Percentiles rank a stretch among this genome's conserved stretches.
Conservation (phyloP, 495 filamentous ascomycete genomes). For the Xylaria scruposa region DNA sequence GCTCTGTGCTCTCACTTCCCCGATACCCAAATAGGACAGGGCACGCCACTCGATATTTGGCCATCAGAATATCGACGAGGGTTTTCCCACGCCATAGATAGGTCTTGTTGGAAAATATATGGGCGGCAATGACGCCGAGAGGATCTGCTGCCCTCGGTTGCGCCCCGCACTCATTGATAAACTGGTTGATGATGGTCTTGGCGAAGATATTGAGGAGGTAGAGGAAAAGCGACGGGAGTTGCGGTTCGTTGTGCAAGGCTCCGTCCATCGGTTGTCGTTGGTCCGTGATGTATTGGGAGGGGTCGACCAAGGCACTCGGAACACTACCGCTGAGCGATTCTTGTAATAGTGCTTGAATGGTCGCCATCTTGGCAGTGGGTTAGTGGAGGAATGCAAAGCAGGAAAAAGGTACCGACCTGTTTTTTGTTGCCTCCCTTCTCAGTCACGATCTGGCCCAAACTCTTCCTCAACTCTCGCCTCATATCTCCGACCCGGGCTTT, state of each 20-base stretch:
- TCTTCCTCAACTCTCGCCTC: slow-evolving; percentile 72
- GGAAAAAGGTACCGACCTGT: slow-evolving; percentile 52
- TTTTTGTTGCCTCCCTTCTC: slow-evolving; percentile 66
- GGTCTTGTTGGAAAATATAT: slow-evolving; percentile 71
- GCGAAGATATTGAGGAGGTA: slow-evolving; percentile 84
- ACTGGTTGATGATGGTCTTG: slow-evolving; percentile 77
- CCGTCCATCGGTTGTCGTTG: slow-evolving; percentile 60
- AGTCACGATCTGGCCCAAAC: slow-evolving; percentile 74
- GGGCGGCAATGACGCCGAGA: slow-evolving; percentile 75
- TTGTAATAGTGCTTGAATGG: slow-evolving; percentile 50
- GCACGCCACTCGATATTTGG: slow-evolving; percentile 81
- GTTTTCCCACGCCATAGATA: slow-evolving; percentile 73
- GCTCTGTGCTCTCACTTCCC: slow-evolving; percentile 75
- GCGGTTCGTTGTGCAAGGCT: slow-evolving; percentile 58
- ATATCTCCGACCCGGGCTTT: slow-evolving; percentile 76
- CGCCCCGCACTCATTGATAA: slow-evolving; percentile 74
- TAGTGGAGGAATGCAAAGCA: slow-evolving; percentile 11
- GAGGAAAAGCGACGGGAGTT: slow-evolving; percentile 71
- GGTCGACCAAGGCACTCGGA: slow-evolving; percentile 65
- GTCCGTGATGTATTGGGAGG: slow-evolving; percentile 69
- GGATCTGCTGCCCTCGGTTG: slow-evolving; percentile 78
- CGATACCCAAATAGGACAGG: slow-evolving; percentile 87
- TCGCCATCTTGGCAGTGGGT: slow-evolving; percentile 46
- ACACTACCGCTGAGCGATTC: slow-evolving; percentile 51
- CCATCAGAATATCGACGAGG: slow-evolving; percentile 85